Percentiles rank a stretch among this genome's conserved stretches.
Evolutionary conservation across 73 alveolate genomes (phyloP).

Genomic region (Loxodes magnus): DNA sequence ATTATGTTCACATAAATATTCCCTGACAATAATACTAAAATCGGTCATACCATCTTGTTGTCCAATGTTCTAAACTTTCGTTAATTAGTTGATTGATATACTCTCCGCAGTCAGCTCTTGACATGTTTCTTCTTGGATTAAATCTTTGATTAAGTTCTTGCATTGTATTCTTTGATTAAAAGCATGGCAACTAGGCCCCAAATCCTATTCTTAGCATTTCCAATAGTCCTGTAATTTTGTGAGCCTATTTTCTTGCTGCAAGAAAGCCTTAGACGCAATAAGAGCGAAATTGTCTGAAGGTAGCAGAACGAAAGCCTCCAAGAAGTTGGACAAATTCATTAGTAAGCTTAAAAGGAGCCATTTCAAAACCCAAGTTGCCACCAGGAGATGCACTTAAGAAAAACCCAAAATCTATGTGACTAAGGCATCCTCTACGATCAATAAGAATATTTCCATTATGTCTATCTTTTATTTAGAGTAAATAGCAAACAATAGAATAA

Average conservation of each 20-base stretch:
- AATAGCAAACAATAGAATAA: slow-evolving; percentile 86
- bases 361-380: slow-evolving; percentile 88
- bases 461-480: slow-evolving; percentile 89
- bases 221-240: slow-evolving; percentile 38
- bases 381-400: slow-evolving; percentile 87
- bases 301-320: slow-evolving; percentile 75
- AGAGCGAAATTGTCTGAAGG: slow-evolving; percentile 22
- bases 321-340: slow-evolving; percentile 73
- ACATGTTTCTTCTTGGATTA: slow-evolving; percentile 30
- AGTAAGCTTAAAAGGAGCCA: slow-evolving; percentile 92
- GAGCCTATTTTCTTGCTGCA: slow-evolving; percentile 29
- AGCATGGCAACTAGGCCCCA: slow-evolving; percentile 38
- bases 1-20: too few species aligned
- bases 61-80: slow-evolving; percentile 78
- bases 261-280: slow-evolving; percentile 50
- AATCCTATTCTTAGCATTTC: slow-evolving; percentile 56
- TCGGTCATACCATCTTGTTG: slow-evolving; percentile 68
- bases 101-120: slow-evolving; percentile 26
- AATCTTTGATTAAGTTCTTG: slow-evolving; percentile 30
- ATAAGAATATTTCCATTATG: slow-evolving; percentile 96
- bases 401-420: slow-evolving; percentile 98
- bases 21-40: slow-evolving; percentile 73
- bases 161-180: slow-evolving; percentile 18
- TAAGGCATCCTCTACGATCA: slow-evolving; percentile 88
- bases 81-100: slow-evolving; percentile 40